Conservation (phyloP, 2,329 filamentous ascomycete genomes). For the Penicillium sp. region DNA sequence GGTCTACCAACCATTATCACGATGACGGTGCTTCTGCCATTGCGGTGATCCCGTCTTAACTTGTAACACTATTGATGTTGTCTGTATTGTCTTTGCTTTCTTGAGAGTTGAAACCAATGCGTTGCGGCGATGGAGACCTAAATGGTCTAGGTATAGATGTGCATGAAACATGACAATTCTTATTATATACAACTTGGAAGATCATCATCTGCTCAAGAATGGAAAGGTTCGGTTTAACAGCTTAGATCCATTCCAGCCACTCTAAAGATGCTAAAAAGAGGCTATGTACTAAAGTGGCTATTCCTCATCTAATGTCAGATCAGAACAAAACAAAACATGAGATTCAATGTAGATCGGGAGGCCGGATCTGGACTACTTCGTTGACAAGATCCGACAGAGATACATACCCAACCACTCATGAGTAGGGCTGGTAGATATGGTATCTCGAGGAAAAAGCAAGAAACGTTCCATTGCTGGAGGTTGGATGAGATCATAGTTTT, state of each 20-base stretch:
- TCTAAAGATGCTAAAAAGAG: background rate
- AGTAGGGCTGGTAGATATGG: conserved; percentile 1
- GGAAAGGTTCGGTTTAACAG: background rate
- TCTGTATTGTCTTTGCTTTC: background rate
- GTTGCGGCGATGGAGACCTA: conserved; percentile 1
- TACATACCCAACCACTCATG: conserved; percentile 2
- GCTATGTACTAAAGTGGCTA: too few species aligned
- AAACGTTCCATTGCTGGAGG: background rate
- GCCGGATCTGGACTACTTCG: conserved; percentile 1
- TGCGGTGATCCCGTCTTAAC: background rate
- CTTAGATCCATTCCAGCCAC: too few species aligned
- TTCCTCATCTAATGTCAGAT: background rate
- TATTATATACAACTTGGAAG: background rate
- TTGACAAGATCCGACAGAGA: background rate
- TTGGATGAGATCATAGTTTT: conserved; percentile 2
- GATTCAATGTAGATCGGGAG: background rate
- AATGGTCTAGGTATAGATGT: background rate
- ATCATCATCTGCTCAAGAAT: background rate
- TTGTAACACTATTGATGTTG: background rate
- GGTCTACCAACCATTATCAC: background rate
- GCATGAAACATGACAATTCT: background rate
- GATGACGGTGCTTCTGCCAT: background rate
- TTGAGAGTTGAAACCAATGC: background rate
- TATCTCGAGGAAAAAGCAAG: background rate
- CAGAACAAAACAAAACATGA: background rate